A percentile compares a stretch with the other conserved stretches of the same genome.
phyloP scores from a whole-genome alignment of 768 basidiomycete genomes.

The Kwoniella botswanensis region DNA sequence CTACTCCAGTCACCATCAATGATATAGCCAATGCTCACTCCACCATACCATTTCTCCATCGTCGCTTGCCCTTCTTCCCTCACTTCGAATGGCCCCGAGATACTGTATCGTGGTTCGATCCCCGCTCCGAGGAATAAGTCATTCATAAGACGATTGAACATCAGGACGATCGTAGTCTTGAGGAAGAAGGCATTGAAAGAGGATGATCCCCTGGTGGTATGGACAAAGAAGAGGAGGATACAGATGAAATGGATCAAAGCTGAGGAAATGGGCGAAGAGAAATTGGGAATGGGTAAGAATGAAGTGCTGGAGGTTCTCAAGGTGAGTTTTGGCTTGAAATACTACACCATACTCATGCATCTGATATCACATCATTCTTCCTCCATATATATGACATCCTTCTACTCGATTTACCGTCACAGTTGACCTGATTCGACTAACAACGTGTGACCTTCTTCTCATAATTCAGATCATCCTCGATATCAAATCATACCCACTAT shows the following conservation, averaged over 20 bases:
- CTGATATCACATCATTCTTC: no score
- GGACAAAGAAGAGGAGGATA: slow-evolving; percentile 35
- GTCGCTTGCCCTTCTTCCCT: slow-evolving; percentile 26
- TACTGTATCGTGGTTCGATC: slow-evolving; percentile 46
- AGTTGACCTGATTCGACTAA: not conserved
- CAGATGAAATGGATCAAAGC: slow-evolving; percentile 48
- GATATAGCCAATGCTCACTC: slow-evolving; percentile 42
- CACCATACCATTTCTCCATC: slow-evolving; percentile 49
- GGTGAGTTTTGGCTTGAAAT: slow-evolving; percentile 22
- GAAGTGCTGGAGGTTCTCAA: slow-evolving; percentile 49
- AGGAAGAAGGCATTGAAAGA: slow-evolving; percentile 38
- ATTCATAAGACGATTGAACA: slow-evolving; percentile 32
- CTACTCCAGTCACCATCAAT: not conserved
- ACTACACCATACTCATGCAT: not conserved
- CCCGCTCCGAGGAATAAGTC: slow-evolving; percentile 42
- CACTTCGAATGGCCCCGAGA: slow-evolving; percentile 8
- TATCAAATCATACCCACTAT: slow-evolving; percentile 43
- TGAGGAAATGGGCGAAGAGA: slow-evolving; percentile 47
- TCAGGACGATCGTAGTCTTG: slow-evolving; percentile 40
- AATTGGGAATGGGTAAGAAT: slow-evolving; percentile 43
- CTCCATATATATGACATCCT: no score
- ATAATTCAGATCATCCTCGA: slow-evolving; percentile 36
- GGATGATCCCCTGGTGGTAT: slow-evolving; percentile 27
- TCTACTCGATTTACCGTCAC: no score
- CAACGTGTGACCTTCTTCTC: not conserved